These are phyloP conservation scores for Erodium texanum DNA, from an alignment of 441 rosid species.

Conservation along the genomic window DNA sequence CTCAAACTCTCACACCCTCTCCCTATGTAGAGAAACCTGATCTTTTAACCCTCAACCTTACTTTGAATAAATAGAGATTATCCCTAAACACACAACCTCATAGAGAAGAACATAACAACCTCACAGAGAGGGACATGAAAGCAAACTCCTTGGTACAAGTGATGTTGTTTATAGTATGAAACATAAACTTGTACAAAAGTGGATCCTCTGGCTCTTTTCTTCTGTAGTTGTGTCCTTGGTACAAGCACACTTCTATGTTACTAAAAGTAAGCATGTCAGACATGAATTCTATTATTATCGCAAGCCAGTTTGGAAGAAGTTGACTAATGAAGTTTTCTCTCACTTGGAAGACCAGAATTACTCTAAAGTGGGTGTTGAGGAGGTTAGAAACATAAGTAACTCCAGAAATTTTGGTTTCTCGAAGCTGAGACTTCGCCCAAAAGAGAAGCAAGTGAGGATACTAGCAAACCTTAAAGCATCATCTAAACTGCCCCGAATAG, in stretches of 20 bases:
- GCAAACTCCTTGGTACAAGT: too few relatives aligned
- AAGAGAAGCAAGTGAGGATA: slow-evolving; percentile 59
- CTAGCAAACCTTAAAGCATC: slow-evolving; percentile 59
- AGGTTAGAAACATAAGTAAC: too few relatives aligned
- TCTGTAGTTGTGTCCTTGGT: slow-evolving; percentile 58
- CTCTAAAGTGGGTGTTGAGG: slow-evolving; percentile 27
- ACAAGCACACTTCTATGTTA: slow-evolving; percentile 64
- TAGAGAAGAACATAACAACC: too few relatives aligned
- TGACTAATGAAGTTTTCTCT: slow-evolving; percentile 33
- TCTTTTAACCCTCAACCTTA: too few relatives aligned
- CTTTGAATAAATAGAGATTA: too few relatives aligned
- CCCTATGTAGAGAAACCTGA: too few relatives aligned
- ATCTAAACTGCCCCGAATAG: slow-evolving; percentile 36
- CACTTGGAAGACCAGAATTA: slow-evolving; percentile 37
- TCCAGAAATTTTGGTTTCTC: slow-evolving; percentile 55
- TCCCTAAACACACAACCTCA: too few relatives aligned
- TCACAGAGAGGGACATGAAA: too few relatives aligned
- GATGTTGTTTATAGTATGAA: slow-evolving; percentile 19
- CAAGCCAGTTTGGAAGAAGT: slow-evolving; percentile 56
- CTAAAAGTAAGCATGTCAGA: slow-evolving; percentile 72
- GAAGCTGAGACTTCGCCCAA: slow-evolving; percentile 66
- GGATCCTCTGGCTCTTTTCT: slow-evolving; percentile 81
- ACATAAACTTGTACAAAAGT: slow-evolving; percentile 39
- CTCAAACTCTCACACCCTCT: too few relatives aligned
- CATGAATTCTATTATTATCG: slow-evolving; percentile 53